Conservation (phyloP, 139 green algal species). For the Ostreobium quekettii region DNA sequence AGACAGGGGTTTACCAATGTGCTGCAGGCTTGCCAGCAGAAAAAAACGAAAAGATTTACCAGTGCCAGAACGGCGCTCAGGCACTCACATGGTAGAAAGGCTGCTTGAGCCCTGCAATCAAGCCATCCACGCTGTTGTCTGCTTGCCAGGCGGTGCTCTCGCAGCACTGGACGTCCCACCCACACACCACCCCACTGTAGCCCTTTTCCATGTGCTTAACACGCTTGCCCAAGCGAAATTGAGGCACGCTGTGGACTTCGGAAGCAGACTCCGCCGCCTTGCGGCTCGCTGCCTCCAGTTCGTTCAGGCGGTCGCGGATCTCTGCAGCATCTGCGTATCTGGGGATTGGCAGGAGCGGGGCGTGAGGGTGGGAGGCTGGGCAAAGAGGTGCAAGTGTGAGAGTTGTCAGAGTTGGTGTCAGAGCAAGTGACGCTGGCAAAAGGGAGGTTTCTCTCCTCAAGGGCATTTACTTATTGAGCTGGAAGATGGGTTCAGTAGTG, state of each 20-base stretch:
- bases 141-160: constrained; percentile 59
- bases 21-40: too few species aligned
- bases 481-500: too few species aligned
- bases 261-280: constrained; percentile 24
- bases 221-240: constrained; percentile 55
- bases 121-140: constrained; percentile 15
- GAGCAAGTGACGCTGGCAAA: too few species aligned
- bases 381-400: too few species aligned
- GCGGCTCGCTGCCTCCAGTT: constrained; percentile 44
- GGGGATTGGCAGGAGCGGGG: not conserved
- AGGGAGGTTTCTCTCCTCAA: too few species aligned
- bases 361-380: too few species aligned
- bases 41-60: too few species aligned
- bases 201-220: constrained; percentile 49
- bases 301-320: constrained; percentile 52
- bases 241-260: constrained; percentile 19
- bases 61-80: too few species aligned
- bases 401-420: too few species aligned
- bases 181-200: constrained; percentile 58
- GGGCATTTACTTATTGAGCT: too few species aligned
- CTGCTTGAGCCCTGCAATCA: constrained; percentile 26
- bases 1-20: too few species aligned
- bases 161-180: constrained; percentile 69
- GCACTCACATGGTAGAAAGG: constrained; percentile 42
- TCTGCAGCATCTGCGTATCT: constrained; percentile 61